Evolutionary conservation across 1,139 yeast genomes (phyloP).

Genomic region (Yamadazyma aaseri): DNA sequence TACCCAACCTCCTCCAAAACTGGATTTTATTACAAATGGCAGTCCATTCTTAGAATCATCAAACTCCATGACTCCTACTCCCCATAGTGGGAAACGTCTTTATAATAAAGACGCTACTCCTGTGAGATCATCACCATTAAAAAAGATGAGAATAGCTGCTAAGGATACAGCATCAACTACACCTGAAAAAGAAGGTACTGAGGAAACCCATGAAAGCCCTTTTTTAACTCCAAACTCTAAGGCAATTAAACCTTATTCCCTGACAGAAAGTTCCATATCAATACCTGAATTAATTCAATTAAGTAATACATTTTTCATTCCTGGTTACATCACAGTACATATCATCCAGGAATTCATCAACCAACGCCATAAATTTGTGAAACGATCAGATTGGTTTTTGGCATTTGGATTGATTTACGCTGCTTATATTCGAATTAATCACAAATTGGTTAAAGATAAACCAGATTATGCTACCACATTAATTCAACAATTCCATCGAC

Average conservation of each 20-base stretch:
- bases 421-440: conserved; percentile 56
- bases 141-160: conserved; percentile 6
- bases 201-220: conserved; percentile 6
- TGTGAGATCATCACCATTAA: conserved; percentile 15
- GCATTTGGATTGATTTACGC: conserved; percentile 66
- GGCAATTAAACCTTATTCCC: background rate
- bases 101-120: conserved; percentile 9
- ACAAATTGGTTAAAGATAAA: conserved; percentile 39
- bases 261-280: conserved; percentile 16
- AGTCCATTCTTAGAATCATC: background rate
- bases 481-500: conserved; percentile 51
- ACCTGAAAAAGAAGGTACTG: conserved; percentile 1
- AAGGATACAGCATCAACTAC: too few species aligned
- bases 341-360: conserved; percentile 51
- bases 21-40: background rate
- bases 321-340: conserved; percentile 48
- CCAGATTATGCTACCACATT: conserved; percentile 51
- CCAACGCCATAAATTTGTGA: conserved; percentile 49
- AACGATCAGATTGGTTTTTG: conserved; percentile 63
- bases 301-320: conserved; percentile 64
- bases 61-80: conserved; percentile 4
- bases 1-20: background rate
- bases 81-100: conserved; percentile 4
- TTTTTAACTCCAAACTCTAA: conserved; percentile 7
- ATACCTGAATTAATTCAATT: conserved; percentile 55